Base-by-base conservation (phyloP, 2,329 filamentous ascomycete species). In the Penicillium hordei region DNA sequence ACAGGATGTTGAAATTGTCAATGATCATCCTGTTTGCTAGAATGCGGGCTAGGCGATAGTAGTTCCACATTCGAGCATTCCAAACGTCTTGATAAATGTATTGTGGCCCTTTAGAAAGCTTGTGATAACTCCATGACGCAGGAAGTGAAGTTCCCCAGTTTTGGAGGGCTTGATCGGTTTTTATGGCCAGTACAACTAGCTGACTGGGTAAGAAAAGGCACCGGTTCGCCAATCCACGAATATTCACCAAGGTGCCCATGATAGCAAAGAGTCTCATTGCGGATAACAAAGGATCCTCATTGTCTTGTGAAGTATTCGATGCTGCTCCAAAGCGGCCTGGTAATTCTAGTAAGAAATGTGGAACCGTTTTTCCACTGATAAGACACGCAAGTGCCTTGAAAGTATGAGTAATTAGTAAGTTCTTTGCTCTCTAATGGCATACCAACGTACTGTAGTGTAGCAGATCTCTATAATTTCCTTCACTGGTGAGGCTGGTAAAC, bases 11-110 rank as follows among this genome's bases (percentile, higher is more conserved):
- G 9, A 46, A 36, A 53, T 48, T 46, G 33, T 53, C 42, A 7
- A 46, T 19, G 19, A 53, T 23, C 7, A 53, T 39, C n/a, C 34
- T 23, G 25, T 50, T 50, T 13, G 36, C 45, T 17, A 51, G 17
- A 34, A 50, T 56, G 38, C 27, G 53, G n/a, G 46, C 46, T 23
- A 56, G 29, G n/a, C 53, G 53, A 23, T 51, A 56, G 12, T 56
- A 44, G 12, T 51, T 56, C 53, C 53, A 56, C n/a, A 56, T 50
- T 31, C 33, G 38, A 43, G 53, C 45, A 34, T 38, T 31, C 53
- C 53, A 56, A 5, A 36, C 21, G 4, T 44, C 34, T 4, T 38
- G n/a, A 5, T 51, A 43, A n/a, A 19, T 38, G 15, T 34, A 21
- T 29, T 43, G 27, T 17, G 13, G 10, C 3, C 6, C 23, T 17